phyloP scores from a whole-genome alignment of 352 stramenopile genomes.

The Aphanomyces euteiches region DNA sequence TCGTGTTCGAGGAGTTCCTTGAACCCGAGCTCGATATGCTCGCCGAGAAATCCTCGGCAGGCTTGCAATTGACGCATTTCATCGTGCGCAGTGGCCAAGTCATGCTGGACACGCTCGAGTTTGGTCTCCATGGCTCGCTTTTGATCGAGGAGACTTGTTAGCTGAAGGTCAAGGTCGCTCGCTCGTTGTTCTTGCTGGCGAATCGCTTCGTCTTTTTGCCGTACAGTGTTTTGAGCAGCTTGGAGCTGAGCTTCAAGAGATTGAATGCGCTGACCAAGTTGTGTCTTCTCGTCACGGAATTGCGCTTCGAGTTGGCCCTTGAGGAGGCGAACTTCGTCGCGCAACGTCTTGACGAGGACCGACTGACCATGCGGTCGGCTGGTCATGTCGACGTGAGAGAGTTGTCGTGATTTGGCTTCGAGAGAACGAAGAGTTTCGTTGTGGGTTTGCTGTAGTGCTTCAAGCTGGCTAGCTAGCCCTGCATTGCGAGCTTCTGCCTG shows the following conservation, averaged over 20 bases:
- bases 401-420: background rate
- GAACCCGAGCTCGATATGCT: slow-evolving; percentile 20
- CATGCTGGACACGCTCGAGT: background rate
- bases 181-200: background rate
- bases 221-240: background rate
- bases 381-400: background rate
- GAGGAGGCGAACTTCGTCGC: slow-evolving; percentile 21
- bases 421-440: background rate
- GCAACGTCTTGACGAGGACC: slow-evolving; percentile 14
- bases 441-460: background rate
- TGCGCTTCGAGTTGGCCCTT: slow-evolving; percentile 12
- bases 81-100: background rate
- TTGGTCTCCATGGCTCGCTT: slow-evolving; percentile 5
- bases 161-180: background rate
- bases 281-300: slow-evolving; percentile 13
- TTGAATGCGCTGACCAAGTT: background rate
- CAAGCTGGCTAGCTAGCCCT: background rate
- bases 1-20: slow-evolving; percentile 7
- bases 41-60: slow-evolving; percentile 20
- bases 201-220: slow-evolving; percentile 10
- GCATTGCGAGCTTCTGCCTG: slow-evolving; percentile 1
- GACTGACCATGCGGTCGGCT: slow-evolving; percentile 14
- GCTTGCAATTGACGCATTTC: slow-evolving; percentile 13
- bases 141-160: background rate
- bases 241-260: slow-evolving; percentile 3